These are phyloP conservation scores for Naumovozyma dairenensis DNA, from an alignment of 805 yeast genomes.

Conservation along the genomic window DNA sequence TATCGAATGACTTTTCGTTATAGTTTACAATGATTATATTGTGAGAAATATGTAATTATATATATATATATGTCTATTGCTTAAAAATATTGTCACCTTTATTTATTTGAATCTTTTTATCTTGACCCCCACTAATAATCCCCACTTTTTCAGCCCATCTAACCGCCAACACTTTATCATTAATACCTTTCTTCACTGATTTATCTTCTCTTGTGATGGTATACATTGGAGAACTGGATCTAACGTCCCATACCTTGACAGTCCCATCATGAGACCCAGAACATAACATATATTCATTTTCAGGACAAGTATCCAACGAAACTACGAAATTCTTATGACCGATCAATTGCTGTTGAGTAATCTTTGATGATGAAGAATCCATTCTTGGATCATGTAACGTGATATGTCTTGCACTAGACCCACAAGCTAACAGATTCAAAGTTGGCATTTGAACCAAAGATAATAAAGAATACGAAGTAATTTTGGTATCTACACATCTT, in stretches of 20 bases:
- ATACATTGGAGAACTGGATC: constrained; percentile 74
- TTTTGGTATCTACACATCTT: constrained; percentile 75
- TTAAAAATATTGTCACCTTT: constrained; percentile 31
- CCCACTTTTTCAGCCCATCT: constrained; percentile 76
- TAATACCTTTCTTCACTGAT: constrained; percentile 33
- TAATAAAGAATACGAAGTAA: constrained; percentile 75
- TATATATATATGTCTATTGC: constrained; percentile 6
- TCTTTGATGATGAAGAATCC: constrained; percentile 41
- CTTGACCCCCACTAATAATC: constrained; percentile 88
- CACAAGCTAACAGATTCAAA: constrained; percentile 69
- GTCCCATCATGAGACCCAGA: constrained; percentile 97
- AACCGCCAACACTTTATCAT: constrained; percentile 72
- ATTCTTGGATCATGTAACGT: constrained; percentile 86
- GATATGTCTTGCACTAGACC: constrained; percentile 98
- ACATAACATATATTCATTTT: constrained; percentile 69
- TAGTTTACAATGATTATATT: too few species aligned
- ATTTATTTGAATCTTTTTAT: constrained; percentile 84
- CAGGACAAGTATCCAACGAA: constrained; percentile 62
- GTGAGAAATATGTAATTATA: too few species aligned
- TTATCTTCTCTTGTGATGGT: constrained; percentile 66
- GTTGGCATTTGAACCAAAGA: constrained; percentile 62
- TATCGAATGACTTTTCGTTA: too few species aligned
- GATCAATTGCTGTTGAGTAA: constrained; percentile 60
- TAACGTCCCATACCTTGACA: constrained; percentile 88
- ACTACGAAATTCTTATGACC: constrained; percentile 93